These are phyloP conservation scores for Ceratobasidium sp. DNA, from an alignment of 1,284 basidiomycete species.

Conservation along the genomic window DNA sequence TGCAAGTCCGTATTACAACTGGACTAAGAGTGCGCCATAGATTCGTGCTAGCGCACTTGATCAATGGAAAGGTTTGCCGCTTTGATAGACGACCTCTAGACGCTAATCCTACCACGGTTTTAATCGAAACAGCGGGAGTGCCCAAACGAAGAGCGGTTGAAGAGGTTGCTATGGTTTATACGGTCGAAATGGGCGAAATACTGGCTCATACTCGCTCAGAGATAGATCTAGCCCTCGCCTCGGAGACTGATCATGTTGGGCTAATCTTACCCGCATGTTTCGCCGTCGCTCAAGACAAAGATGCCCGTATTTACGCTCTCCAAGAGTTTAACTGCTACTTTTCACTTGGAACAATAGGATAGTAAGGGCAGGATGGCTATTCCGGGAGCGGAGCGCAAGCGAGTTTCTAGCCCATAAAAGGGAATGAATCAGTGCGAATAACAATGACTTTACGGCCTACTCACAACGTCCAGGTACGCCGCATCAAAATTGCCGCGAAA, in stretches of 20 bases:
- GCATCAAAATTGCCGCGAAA: no score
- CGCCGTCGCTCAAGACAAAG: background rate
- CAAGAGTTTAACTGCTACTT: conserved; percentile 34
- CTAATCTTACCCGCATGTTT: conserved; percentile 23
- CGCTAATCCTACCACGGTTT: background rate
- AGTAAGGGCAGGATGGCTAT: no score
- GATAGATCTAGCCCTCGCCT: background rate
- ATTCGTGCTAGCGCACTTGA: background rate
- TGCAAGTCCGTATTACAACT: background rate
- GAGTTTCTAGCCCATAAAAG: no score
- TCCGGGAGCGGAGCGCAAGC: no score
- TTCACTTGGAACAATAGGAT: conserved; percentile 35
- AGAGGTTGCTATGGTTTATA: background rate
- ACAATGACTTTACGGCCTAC: no score
- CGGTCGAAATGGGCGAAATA: background rate
- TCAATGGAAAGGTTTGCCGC: background rate
- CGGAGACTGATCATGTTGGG: background rate
- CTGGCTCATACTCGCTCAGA: background rate
- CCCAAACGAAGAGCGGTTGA: conserved; percentile 13
- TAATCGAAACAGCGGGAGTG: background rate
- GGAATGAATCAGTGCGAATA: no score
- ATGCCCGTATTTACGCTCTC: background rate
- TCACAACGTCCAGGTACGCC: no score
- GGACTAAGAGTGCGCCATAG: background rate
- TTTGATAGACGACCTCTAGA: conserved; percentile 24